Evolutionary conservation across 257 asterid genomes (phyloP).

Genomic region (Solanum tacnaense): DNA sequence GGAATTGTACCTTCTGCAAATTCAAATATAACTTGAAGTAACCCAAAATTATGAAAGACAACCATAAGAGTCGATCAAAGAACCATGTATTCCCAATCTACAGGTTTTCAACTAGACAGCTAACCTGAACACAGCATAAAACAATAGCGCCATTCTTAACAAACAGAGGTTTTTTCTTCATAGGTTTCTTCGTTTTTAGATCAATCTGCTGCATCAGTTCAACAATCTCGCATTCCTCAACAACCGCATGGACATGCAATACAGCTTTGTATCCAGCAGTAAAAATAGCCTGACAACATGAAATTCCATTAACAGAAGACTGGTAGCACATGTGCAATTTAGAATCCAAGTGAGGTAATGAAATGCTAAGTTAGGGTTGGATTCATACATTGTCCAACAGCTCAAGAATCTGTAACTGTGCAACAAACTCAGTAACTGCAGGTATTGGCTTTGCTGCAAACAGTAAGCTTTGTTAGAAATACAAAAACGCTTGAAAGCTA

Average conservation of each 20-base stretch:
- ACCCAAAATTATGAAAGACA: conserved; percentile 8
- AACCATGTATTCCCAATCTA: not conserved
- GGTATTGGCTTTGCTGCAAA: conserved; percentile 64
- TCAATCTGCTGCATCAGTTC: conserved; percentile 73
- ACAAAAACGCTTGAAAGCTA: not conserved
- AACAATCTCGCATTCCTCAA: conserved; percentile 95
- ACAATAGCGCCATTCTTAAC: conserved; percentile 85
- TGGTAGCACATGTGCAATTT: not conserved
- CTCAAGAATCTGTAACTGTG: conserved; percentile 87
- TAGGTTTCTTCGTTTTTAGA: conserved; percentile 63
- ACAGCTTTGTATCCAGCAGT: conserved; percentile 98
- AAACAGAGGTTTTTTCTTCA: conserved; percentile 87
- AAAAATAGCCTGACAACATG: conserved; percentile 68
- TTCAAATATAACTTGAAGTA: not conserved
- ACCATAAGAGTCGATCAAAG: conserved; percentile 7
- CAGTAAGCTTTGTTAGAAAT: not conserved
- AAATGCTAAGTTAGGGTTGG: not conserved
- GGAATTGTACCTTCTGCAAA: not conserved
- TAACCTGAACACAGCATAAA: conserved; percentile 79
- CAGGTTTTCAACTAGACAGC: not conserved
- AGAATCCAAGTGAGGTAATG: not conserved
- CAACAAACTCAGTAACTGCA: conserved; percentile 74
- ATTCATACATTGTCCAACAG: conserved; percentile 73
- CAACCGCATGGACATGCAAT: conserved; percentile 78
- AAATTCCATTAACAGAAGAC: not conserved